Base-by-base conservation (phyloP, 1,284 basidiomycete species). In the Boletus smithii region DNA sequence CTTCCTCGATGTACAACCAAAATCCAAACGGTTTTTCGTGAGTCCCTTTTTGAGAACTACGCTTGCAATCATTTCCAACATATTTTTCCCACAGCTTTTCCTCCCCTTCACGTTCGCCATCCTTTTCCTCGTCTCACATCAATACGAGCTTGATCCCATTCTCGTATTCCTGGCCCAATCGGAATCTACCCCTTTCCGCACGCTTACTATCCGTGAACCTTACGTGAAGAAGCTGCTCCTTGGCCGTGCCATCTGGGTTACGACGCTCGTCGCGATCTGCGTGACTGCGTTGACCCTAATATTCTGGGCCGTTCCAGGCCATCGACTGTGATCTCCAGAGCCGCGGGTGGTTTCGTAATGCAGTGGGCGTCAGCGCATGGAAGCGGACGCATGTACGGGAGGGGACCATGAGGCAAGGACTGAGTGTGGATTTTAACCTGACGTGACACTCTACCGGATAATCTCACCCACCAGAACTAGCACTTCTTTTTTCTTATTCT, bases 61-160 rank as follows among this genome's bases (percentile, higher is more conserved):
- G 30, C 24, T 42, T 23, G 30, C 20, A 23, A 42, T 38, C 38
- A 32, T 44, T 47, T 39, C 27, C 57, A 37, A 59, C 39, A 1
- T 24, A 11, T 39, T 45, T 24, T 30, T 20, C n/a, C 27, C 57
- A 6, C 61, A 95, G 93, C 81, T 95, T 57, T 95, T 98, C 71
- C 78, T 99, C 27, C 95, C 95, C 0, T 98, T 97, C 68, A 76
- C 87, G n/a, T 69, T 98, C 57, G 91, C 95, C 42, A 75, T 91
- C 59, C 83, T 95, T 56, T 87, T 91, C 71, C 80, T 99, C 52
- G 78, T 97, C 48, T 91, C 93, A 18, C 91, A 97, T 63, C 91
- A 95, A 69, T 99, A 99, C 71, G 92, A 95, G 67, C 83, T 98
- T 46, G 95, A 97, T 67, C 95, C 95, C 3, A 73, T 97, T 57